Base-by-base conservation (phyloP, 164 flowering plant species). In the Cinnamomum chago region DNA sequence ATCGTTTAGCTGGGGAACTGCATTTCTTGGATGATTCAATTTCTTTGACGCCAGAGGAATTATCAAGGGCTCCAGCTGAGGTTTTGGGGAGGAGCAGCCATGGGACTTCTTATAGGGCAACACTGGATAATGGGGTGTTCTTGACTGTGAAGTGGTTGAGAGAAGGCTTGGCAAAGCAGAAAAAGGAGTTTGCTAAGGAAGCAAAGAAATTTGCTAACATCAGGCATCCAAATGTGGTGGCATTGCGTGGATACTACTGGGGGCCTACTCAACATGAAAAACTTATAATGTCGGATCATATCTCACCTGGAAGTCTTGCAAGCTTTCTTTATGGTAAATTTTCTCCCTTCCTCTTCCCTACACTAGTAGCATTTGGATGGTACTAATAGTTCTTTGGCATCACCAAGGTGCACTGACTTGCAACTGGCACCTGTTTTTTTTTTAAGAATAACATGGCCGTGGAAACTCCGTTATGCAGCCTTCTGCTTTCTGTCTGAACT, bases 41-140 rank as follows among this genome's bases (percentile, higher is more conserved):
- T 13, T 75, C 81, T 9, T 72, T 96, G 78, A 90, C 98, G 14
- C 93, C 97, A 3, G 98, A 96, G 84, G 98, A 96, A 77, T 83
- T 96, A 52, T 91, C 98, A 30, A 83, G 91, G 84, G 98, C 99
- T 6, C 99, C 99, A n/a, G 99, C 99, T n/a, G 99, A 94, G 82
- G 99, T 96, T 3, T 79, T 96, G 74, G 99, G 98, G 28, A 84
- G 99, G 79, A 94, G 99, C 80, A 92, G 98, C 84, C 99, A 96
- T 79, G 98, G 99, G 70, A 96, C 99, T 60, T 92, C 98, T 47
- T 96, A 96, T 68, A 83, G 86, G 78, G 97, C 99, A 33, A 88
- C 94, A 20, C 80, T 94, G 65, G 98, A 94, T 35, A 89, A 84
- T 80, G 99, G 98, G 65, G 13, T 86, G 58, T 85, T 92, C 78